Evolutionary conservation across 1,284 basidiomycete species (phyloP), one percentile per base, ranked within the genome.

Genomic region (Papiliotrema terrestris): DNA sequence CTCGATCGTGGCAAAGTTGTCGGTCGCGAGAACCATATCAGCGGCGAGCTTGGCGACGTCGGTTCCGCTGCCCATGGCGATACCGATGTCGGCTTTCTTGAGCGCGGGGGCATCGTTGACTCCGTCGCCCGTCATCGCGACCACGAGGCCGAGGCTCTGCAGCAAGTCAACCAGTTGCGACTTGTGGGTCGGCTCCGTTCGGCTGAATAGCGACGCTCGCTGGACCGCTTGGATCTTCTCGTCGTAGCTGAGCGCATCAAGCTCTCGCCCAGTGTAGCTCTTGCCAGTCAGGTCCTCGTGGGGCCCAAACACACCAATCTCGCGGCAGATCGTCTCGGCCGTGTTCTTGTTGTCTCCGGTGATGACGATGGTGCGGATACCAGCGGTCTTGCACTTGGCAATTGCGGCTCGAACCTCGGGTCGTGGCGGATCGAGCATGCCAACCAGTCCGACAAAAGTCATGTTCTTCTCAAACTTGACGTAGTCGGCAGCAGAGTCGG

Each of bases 261-360:
- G 83, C 72, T 98, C 94, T 57, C 86, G 82, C 23, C 95, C 95
- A 3, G 95, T 98, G 73, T 91, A 97, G 65, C 90, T 92, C 82
- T 95, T 95, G 52, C 90, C 90, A 14, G 83, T 85, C 72, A 91
- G 78, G 74, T 93, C 88, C 77, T 92, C 91, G 65, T 88, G 69
- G 57, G 83, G 81, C 48, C 80, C 85, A 69, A 98, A 96, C 61
- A 98, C 89, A 19, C 96, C 95, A 74, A 98, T 95, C 73, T 93
- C 86, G 55, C 91, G 83, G 75, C 93, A 97, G 71, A 99, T 97
- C 22, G 93, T 91, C 80, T 97, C 94, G 49, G 95, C 96, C 22
- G 96, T 99, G 63, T 87, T 87, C 81, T 96, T 95, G 80, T 97
- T 97, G 78, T 99, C 96, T 39, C 96, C 96, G 1, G 96, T 99